These are phyloP conservation scores for Pseudogymnoascus sp. DNA, from an alignment of 2,329 filamentous ascomycete species.

Conservation along the genomic window DNA sequence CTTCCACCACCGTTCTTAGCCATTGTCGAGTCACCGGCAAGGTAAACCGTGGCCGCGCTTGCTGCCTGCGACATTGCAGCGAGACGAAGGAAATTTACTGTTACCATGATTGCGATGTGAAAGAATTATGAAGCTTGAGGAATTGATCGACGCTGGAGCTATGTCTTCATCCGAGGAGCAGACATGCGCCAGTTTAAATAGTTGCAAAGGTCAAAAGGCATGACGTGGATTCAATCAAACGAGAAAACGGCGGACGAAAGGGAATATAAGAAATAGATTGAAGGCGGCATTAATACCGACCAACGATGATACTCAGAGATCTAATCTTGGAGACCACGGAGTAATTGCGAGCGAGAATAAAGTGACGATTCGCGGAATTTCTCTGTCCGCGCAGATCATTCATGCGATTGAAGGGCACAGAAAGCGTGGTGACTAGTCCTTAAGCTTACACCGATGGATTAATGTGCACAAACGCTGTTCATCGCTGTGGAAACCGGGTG, in stretches of 20 bases:
- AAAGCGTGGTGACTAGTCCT: background rate
- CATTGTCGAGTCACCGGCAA: slow-evolving; percentile 17
- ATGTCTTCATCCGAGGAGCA: background rate
- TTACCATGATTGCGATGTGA: background rate
- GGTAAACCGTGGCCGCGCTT: slow-evolving; percentile 9
- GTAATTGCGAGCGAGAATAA: slow-evolving; percentile 6
- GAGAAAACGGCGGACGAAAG: background rate
- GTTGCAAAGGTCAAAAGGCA: background rate
- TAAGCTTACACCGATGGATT: background rate
- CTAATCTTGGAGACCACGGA: background rate
- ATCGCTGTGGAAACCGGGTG: background rate
- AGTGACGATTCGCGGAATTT: background rate
- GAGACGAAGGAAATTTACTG: slow-evolving; percentile 3
- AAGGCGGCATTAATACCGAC: background rate
- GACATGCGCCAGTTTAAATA: background rate
- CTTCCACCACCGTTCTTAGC: slow-evolving; percentile 16
- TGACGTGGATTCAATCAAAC: background rate
- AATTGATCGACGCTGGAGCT: background rate
- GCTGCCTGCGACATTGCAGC: slow-evolving; percentile 7
- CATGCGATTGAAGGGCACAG: background rate
- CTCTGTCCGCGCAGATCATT: background rate
- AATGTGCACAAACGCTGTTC: background rate
- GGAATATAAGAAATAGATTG: slow-evolving; percentile 5
- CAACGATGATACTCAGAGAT: background rate
- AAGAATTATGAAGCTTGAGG: background rate